Percentiles rank a stretch among this genome's conserved stretches.
Conservation (phyloP, 805 yeast genomes). For the Priceomyces medius region DNA sequence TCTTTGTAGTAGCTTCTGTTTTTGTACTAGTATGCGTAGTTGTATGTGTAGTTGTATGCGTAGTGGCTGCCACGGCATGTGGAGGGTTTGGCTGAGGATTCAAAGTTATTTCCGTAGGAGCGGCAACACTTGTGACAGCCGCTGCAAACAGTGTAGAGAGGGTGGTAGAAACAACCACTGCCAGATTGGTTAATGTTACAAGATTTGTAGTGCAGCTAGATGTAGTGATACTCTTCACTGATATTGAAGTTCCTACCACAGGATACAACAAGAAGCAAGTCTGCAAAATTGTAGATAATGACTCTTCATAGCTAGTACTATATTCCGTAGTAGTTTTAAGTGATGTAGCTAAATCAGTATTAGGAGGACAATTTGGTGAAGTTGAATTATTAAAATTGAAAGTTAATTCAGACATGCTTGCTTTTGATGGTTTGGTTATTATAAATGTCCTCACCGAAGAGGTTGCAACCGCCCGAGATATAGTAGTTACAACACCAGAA, state of each 20-base stretch:
- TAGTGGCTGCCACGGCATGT: neutral
- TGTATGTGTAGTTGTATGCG: neutral
- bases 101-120: neutral
- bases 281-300: neutral
- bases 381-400: neutral
- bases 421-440: neutral
- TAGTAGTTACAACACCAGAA: neutral
- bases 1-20: neutral
- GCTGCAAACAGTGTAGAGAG: neutral
- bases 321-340: neutral
- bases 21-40: neutral
- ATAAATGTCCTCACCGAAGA: neutral
- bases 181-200: neutral
- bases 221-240: conserved; percentile 8
- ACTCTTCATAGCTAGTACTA: neutral
- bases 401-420: neutral
- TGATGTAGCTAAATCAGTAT: conserved; percentile 7
- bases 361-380: conserved; percentile 6
- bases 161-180: neutral
- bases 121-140: neutral
- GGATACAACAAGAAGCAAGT: conserved; percentile 4
- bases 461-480: neutral
- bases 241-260: conserved; percentile 4
- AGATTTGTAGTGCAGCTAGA: conserved; percentile 7
- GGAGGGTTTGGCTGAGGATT: neutral